These are phyloP conservation scores for Phenoliferia sp. DNA, from an alignment of 1,284 basidiomycete species.

Conservation along the genomic window DNA sequence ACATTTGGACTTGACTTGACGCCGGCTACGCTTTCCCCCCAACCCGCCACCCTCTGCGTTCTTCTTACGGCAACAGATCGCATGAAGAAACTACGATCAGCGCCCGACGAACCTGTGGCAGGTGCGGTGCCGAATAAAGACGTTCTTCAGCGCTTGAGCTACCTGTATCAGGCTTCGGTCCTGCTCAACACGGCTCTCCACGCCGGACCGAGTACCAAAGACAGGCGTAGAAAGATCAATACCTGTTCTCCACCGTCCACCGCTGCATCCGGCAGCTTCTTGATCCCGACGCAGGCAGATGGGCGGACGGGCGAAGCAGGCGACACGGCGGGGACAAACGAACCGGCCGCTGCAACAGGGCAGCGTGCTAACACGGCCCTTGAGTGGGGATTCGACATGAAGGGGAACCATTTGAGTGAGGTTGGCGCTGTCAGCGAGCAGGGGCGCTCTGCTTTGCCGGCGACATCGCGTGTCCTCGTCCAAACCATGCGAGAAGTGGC, in stretches of 20 bases:
- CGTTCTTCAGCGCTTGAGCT: constrained; percentile 72
- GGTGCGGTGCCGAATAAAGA: constrained; percentile 56
- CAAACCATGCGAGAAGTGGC: constrained; percentile 63
- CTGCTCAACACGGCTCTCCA: constrained; percentile 47
- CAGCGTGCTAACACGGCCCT: background rate
- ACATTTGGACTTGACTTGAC: too few relatives aligned
- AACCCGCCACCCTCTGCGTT: background rate
- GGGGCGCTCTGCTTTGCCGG: background rate
- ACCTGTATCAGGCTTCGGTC: constrained; percentile 71
- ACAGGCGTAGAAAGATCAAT: background rate
- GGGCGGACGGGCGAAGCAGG: background rate
- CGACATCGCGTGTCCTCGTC: constrained; percentile 54
- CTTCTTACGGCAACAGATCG: background rate
- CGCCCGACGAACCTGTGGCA: constrained; percentile 3
- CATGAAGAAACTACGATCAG: constrained; percentile 12
- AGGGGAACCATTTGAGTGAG: background rate
- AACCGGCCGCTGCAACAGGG: background rate
- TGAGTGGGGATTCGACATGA: background rate
- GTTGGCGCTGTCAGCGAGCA: background rate
- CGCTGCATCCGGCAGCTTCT: too few relatives aligned
- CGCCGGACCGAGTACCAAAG: background rate
- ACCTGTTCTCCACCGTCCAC: too few relatives aligned
- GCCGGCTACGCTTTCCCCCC: background rate
- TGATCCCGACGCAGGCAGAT: constrained; percentile 2
- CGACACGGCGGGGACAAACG: background rate